Evolutionary conservation across 768 basidiomycete genomes (phyloP), one percentile per base, ranked within the genome.

Genomic region (Lyophyllum shimeji): DNA sequence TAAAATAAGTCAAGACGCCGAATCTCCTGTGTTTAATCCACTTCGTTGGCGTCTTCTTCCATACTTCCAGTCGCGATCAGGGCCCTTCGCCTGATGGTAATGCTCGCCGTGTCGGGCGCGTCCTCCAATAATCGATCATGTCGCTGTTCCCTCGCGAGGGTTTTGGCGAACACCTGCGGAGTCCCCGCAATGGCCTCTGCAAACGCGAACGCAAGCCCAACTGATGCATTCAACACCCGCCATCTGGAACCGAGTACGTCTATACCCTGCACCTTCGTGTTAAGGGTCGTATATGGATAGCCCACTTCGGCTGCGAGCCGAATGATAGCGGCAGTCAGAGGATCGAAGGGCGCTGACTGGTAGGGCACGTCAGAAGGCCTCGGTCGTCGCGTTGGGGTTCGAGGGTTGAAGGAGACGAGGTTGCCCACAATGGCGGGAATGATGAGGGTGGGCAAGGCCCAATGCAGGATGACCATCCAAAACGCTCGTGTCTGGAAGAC

Each of bases 181-280:
- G 82, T 78, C 8, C 61, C 65, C 18, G 74, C 73, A 50, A 89
- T 80, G 0, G 83, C 84, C 66, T 89, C 87, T 1, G 86, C 82
- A 60, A 87, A 85, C 2, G 87, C 82, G 63, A 88, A 87, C 0
- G 84, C 84, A 11, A 85, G 76, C 8, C 78, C 76, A 27, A 87
- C 69, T 4, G 76, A 69, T 0, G 87, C 83, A 44, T 69, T 75
- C 53, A 86, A 70, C 1, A 86, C 73, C 44, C 87, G 79, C 76
- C 81, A 81, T 25, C 76, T 72, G 34, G 71, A 67, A 5, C 84
- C 85, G 7, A 89, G 66, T 3, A 85, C 76, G 59, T 87, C 84
- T 39, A 82, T 64, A 9, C 79, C 77, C 18, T 71, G 63, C 46
- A 75, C 52, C 12, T 64, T 63, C 8, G 50, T 44, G 37, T 67